These are phyloP conservation scores for Anthoceros angustus DNA, from an alignment of 225 moss, liverwort and hornwort species.

Conservation along the genomic window DNA sequence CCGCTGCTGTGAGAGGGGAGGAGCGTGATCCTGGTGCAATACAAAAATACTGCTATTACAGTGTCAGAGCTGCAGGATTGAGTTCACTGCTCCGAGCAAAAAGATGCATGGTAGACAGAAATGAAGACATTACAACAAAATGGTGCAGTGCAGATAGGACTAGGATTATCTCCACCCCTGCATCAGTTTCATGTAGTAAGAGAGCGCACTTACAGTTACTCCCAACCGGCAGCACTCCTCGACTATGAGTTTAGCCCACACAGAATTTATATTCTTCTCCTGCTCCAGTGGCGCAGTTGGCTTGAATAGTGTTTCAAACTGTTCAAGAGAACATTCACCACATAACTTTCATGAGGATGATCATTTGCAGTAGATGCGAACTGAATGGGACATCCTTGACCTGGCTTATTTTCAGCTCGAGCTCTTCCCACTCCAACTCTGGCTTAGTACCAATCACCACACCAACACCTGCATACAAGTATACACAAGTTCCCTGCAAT, in stretches of 20 bases:
- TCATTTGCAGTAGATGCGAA: neutral
- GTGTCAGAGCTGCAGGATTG: neutral
- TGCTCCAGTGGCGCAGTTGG: constrained; percentile 52
- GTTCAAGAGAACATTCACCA: constrained; percentile 10
- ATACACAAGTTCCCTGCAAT: constrained; percentile 42
- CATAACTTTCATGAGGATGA: neutral
- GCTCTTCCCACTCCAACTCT: constrained; percentile 71
- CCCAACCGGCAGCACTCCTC: constrained; percentile 97
- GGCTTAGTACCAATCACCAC: constrained; percentile 61
- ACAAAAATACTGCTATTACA: constrained; percentile 66
- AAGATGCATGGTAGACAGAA: neutral
- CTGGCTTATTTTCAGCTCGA: constrained; percentile 96
- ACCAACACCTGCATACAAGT: constrained; percentile 82
- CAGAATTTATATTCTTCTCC: constrained; percentile 60
- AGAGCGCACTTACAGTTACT: constrained; percentile 45
- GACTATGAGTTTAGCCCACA: constrained; percentile 82
- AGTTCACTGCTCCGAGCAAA: neutral
- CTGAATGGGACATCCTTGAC: constrained; percentile 13
- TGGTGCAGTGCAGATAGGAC: neutral
- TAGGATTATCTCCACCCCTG: neutral
- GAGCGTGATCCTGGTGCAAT: constrained; percentile 92
- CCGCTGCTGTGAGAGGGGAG: constrained; percentile 76
- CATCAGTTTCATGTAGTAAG: neutral
- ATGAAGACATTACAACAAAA: too few species aligned
- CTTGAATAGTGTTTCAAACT: constrained; percentile 79